phyloP scores from a whole-genome alignment of 805 yeast species.

The Ogataea polymorpha region DNA sequence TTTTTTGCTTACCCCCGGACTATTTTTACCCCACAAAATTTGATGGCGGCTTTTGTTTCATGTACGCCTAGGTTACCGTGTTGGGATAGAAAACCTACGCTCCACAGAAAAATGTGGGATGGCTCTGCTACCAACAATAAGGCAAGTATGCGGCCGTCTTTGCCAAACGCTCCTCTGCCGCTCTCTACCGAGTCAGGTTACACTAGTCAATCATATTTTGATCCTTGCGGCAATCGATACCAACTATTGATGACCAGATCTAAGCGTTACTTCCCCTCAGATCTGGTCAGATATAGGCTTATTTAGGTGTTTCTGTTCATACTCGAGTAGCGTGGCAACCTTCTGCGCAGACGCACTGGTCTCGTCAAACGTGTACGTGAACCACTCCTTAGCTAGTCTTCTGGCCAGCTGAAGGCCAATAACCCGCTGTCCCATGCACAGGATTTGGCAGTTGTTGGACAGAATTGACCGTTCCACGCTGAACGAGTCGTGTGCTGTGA shows the following conservation, averaged over 20 bases:
- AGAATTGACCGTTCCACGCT: constrained; percentile 44
- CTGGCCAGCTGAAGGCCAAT: constrained; percentile 43
- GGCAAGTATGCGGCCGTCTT: too few species aligned
- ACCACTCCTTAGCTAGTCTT: constrained; percentile 43
- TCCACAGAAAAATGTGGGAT: too few species aligned
- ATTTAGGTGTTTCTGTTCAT: constrained; percentile 11
- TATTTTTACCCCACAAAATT: neutral
- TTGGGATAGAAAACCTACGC: neutral
- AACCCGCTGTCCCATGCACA: constrained; percentile 49
- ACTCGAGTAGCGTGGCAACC: constrained; percentile 25
- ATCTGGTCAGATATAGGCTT: neutral
- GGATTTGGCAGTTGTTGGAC: constrained; percentile 42
- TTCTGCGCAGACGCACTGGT: constrained; percentile 40
- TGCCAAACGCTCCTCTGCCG: too few species aligned
- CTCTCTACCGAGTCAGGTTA: too few species aligned
- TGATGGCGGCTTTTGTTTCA: neutral
- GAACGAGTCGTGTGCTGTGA: constrained; percentile 47
- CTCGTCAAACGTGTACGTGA: constrained; percentile 39
- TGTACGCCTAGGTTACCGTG: neutral
- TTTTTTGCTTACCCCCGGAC: neutral
- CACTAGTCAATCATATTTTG: too few species aligned
- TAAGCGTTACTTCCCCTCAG: neutral
- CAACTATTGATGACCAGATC: neutral
- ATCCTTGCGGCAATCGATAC: neutral
- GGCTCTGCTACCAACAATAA: too few species aligned